Evolutionary conservation across 768 basidiomycete genomes (phyloP), one percentile per base, ranked within the genome.

Genomic region (Boletus reticuloceps): DNA sequence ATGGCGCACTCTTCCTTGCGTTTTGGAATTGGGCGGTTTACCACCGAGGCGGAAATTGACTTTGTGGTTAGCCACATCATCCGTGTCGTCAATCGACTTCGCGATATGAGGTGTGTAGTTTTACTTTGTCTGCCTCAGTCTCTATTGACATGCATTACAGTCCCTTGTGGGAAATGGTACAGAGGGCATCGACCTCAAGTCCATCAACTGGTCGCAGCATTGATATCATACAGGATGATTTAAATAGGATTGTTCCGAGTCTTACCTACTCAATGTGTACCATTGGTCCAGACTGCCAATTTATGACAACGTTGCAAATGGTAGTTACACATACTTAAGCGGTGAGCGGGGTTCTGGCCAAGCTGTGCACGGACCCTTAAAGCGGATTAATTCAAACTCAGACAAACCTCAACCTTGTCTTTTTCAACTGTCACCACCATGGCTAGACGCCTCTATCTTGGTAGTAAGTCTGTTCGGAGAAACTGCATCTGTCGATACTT

Each of bases 111-210:
- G 89, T 86, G 48, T 31, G 79, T 67, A 31, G 38, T 50, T 42
- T 47, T 48, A 25, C 32, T 53, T 20, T 40, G 49, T 47, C 20
- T 54, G 12, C 17, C 38, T 38, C 53, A n/a, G 45, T 32, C 58
- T 51, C 48, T 56, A 31, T 47, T 59, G 29, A 64, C 47, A 49
- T 25, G 31, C 25, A 47, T 45, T 38, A 22, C 27, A 92, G 93
- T 67, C 97, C 97, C 34, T 74, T 99, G 51, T 99, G 96, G 96
- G 97, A 99, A 76, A 98, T 99, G 95, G 95, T 98, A 16, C 94
- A 97, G 97, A 98, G 69, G 96, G 96, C 41, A 95, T 98, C 56
- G 97, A 99, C 71, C 83, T 98, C 63, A 94, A 86, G 68, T 80
- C 89, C 17, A 99, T 98, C 69, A 83, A 98, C 74, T 98, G 95